Conservation (phyloP, 2,329 filamentous ascomycete species). For the Helotiales sp. region DNA sequence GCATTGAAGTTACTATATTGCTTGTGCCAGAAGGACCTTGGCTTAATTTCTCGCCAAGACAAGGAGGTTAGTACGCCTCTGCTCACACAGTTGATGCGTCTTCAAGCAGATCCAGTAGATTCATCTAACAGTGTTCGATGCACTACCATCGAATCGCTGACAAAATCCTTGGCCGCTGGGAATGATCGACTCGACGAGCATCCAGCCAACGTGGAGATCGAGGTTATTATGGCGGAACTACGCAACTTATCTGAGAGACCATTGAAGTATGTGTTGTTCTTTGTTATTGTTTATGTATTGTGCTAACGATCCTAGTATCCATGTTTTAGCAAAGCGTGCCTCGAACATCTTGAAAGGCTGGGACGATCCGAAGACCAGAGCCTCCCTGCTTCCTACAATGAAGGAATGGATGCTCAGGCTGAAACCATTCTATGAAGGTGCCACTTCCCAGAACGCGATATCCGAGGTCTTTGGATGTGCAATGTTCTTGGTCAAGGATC, state of each 20-base stretch:
- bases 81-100: background rate
- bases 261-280: background rate
- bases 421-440: constrained; percentile 48
- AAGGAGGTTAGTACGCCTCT: background rate
- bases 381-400: constrained; percentile 61
- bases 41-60: background rate
- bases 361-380: constrained; percentile 32
- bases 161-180: background rate
- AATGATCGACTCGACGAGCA: background rate
- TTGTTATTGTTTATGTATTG: background rate
- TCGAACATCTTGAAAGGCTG: constrained; percentile 35
- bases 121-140: background rate
- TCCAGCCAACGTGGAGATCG: background rate
- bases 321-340: background rate
- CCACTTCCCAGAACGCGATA: constrained; percentile 65
- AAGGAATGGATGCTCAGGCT: constrained; percentile 70
- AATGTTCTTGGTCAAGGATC: constrained; percentile 58
- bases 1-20: background rate
- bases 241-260: too few species aligned
- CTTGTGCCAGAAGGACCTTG: background rate
- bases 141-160: background rate
- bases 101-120: background rate
- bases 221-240: too few species aligned
- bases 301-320: background rate
- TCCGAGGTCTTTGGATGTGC: constrained; percentile 75